phyloP scores from a whole-genome alignment of 2,329 filamentous ascomycete genomes.

The Akanthomyces lecanii region DNA sequence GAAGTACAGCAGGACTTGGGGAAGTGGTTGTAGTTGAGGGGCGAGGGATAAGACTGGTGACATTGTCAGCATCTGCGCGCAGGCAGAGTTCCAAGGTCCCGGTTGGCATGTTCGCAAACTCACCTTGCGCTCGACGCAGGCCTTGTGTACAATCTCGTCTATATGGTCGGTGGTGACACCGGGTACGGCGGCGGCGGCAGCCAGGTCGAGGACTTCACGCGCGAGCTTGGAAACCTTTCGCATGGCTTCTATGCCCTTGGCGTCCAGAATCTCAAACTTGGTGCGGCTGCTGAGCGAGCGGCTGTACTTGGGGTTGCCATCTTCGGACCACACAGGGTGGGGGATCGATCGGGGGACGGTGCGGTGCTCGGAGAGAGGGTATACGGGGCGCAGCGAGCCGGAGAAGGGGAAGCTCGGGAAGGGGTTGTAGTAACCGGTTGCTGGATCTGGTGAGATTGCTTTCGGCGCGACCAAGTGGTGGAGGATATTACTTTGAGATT shows the following conservation, averaged over 20 bases:
- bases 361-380: slow-evolving; percentile 70
- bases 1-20: slow-evolving; percentile 98
- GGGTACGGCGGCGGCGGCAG: slow-evolving; percentile 76
- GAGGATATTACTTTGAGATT: slow-evolving; percentile 71
- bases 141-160: slow-evolving; percentile 91
- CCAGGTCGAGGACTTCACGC: slow-evolving; percentile 88
- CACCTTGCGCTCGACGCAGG: slow-evolving; percentile 88
- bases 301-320: slow-evolving; percentile 67
- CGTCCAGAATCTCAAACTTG: slow-evolving; percentile 78
- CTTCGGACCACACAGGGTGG: slow-evolving; percentile 81
- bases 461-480: slow-evolving; percentile 71
- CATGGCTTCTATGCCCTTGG: slow-evolving; percentile 81
- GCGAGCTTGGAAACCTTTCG: slow-evolving; percentile 83
- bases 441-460: slow-evolving; percentile 86
- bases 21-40: slow-evolving; percentile 92
- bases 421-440: slow-evolving; percentile 83
- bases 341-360: slow-evolving; percentile 74
- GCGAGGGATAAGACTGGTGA: slow-evolving; percentile 84
- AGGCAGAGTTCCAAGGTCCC: background rate
- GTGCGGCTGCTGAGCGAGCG: slow-evolving; percentile 63
- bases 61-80: background rate
- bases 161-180: slow-evolving; percentile 95
- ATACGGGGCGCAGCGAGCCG: slow-evolving; percentile 78
- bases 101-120: slow-evolving; percentile 30
- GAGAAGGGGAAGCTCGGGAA: slow-evolving; percentile 85